Conservation (phyloP, 2,329 filamentous ascomycete species). For the Onygenales sp. region DNA sequence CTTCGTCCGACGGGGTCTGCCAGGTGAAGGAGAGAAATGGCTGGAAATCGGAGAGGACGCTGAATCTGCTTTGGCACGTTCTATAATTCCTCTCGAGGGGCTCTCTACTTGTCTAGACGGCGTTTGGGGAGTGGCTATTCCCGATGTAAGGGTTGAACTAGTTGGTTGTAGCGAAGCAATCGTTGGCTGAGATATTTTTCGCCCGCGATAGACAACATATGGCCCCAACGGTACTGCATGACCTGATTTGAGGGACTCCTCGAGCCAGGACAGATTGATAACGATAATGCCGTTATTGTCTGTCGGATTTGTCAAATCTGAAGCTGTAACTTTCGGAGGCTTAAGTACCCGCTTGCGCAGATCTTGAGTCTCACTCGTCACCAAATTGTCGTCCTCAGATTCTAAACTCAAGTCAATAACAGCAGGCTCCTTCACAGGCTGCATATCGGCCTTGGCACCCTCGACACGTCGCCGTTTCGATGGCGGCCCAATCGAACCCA, state of each 20-base stretch:
- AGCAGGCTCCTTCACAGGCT: constrained; percentile 5
- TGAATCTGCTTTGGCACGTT: constrained; percentile 45
- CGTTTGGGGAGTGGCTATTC: constrained; percentile 2
- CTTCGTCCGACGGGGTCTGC: constrained; percentile 2
- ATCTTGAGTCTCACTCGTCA: background rate
- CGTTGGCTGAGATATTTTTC: constrained; percentile 7
- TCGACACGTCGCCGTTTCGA: constrained; percentile 20
- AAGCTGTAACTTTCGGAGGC: constrained; percentile 7
- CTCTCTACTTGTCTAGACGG: constrained; percentile 8
- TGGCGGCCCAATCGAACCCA: constrained; percentile 9
- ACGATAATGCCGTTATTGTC: constrained; percentile 28
- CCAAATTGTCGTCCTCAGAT: constrained; percentile 18
- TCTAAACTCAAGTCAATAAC: constrained; percentile 23
- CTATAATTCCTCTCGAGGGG: constrained; percentile 31
- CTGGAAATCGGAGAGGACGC: constrained; percentile 11
- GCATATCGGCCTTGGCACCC: background rate
- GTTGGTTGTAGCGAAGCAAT: constrained; percentile 2
- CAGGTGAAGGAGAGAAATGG: background rate
- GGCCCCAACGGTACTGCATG: constrained; percentile 36
- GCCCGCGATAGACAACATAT: constrained; percentile 44
- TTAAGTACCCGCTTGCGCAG: constrained; percentile 2
- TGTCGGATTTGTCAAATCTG: background rate
- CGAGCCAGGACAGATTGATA: constrained; percentile 46
- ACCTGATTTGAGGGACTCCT: constrained; percentile 36
- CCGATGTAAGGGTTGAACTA: constrained; percentile 6